Conservation (phyloP, 805 yeast species). For the Zygosaccharomyces pseudorouxii region DNA sequence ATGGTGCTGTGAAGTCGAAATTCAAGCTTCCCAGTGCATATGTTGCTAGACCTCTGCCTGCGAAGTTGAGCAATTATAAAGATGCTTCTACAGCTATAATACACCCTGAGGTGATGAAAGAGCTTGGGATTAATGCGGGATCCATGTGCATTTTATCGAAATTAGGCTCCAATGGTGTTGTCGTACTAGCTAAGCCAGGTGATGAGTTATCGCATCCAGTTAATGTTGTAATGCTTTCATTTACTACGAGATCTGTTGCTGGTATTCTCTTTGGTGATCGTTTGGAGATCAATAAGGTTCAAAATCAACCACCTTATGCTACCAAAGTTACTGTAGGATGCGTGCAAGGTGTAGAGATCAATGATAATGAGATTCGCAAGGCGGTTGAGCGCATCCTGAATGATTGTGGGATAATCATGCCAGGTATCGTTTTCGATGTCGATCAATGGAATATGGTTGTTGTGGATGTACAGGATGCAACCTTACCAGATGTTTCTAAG, state of each 20-base stretch:
- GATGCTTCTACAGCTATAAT: conserved; percentile 38
- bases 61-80: conserved; percentile 24
- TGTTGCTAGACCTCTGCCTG: conserved; percentile 38
- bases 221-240: conserved; percentile 47
- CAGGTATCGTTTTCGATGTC: conserved; percentile 43
- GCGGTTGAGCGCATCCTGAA: conserved; percentile 41
- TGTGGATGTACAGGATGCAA: conserved; percentile 30
- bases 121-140: conserved; percentile 44
- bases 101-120: conserved; percentile 43
- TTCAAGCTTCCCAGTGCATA: conserved; percentile 38
- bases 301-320: conserved; percentile 48
- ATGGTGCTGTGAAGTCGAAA: conserved; percentile 24
- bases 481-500: conserved; percentile 38
- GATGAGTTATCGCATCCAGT: conserved; percentile 31
- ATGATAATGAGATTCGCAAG: conserved; percentile 25
- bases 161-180: conserved; percentile 45
- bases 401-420: conserved; percentile 57
- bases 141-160: conserved; percentile 44
- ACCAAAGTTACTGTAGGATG: conserved; percentile 35
- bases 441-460: conserved; percentile 25
- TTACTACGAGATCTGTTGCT: conserved; percentile 41
- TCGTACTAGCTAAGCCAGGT: conserved; percentile 41
- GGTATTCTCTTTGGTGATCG: conserved; percentile 49
- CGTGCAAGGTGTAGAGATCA: conserved; percentile 20
- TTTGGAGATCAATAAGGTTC: conserved; percentile 42